Percentiles rank a stretch among this genome's conserved stretches.
Conservation (phyloP, 1,284 basidiomycete genomes). For the Polyporus tsugae region DNA sequence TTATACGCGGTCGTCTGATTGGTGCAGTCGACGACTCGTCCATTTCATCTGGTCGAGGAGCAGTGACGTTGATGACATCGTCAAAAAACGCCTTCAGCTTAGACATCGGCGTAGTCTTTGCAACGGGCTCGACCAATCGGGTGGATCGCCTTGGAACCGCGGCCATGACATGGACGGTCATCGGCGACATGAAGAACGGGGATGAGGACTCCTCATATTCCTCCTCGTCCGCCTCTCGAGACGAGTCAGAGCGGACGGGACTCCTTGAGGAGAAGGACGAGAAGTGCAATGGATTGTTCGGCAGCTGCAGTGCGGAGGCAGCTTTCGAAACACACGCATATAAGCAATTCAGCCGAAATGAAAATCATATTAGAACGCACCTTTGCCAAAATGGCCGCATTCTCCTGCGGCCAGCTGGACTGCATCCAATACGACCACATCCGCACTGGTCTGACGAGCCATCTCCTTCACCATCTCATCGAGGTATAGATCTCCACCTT, state of each 20-base stretch:
- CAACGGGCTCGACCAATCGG: conserved; percentile 40
- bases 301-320: conserved; percentile 69
- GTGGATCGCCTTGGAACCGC: conserved; percentile 48
- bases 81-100: conserved; percentile 78
- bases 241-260: conserved; percentile 36
- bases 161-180: conserved; percentile 70
- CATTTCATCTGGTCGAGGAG: conserved; percentile 37
- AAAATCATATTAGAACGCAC: conserved; percentile 44
- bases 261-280: conserved; percentile 46
- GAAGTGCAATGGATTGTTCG: conserved; percentile 78
- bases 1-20: conserved; percentile 67
- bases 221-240: conserved; percentile 49
- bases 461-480: conserved; percentile 81
- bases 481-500: conserved; percentile 82
- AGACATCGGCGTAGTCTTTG: conserved; percentile 51
- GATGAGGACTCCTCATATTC: conserved; percentile 55
- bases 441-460: conserved; percentile 74
- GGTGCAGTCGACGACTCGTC: conserved; percentile 34
- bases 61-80: conserved; percentile 70
- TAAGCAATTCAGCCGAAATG: not conserved
- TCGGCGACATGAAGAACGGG: conserved; percentile 50
- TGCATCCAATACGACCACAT: conserved; percentile 83
- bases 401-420: conserved; percentile 85
- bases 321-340: conserved; percentile 47
- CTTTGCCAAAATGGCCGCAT: conserved; percentile 80